Evolutionary conservation across 1,284 basidiomycete genomes (phyloP), one percentile per base, ranked within the genome.

Genomic region (Cryptococcus depauperatus): DNA sequence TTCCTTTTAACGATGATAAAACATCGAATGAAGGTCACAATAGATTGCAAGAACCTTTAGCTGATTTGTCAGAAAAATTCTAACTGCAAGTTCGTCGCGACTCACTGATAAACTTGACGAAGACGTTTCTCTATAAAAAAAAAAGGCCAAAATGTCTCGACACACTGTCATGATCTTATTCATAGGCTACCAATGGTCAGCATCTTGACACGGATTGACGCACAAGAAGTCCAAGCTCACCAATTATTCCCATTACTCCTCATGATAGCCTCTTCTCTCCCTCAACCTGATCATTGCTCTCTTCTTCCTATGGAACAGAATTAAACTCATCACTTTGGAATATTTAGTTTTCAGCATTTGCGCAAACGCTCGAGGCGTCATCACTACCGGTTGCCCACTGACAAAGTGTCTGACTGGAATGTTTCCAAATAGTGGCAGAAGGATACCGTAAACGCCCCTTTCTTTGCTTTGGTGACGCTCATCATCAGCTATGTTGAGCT

Each of bases 241-340:
- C n/a, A n/a, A 10, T n/a, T 30, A 30, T 10, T 30, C 29, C 29
- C n/a, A 10, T 10, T 30, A 30, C 29, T 10, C 42, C 40, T 41
- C 48, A n/a, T n/a, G n/a, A n/a, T n/a, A n/a, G n/a, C 25, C n/a
- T 11, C 25, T 35, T 30, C 27, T 33, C 37, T 25, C 38, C 33
- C 41, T 32, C 40, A 30, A 35, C 22, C 19, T 13, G 35, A 23
- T 28, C 23, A 43, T 41, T 19, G 30, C 33, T 42, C 52, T 44
- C 55, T 64, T 66, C 42, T 56, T 51, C 30, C 64, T 50, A 50
- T 68, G 57, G 29, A 64, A 52, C 56, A 60, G 60, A 44, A 68
- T 51, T 18, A 66, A 44, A 8, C 51, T 55, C 1, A 69, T 61
- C 14, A 57, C 53, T 26, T 54, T 57, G 7, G 48, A 38, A 43